Conservation (phyloP, 768 basidiomycete genomes). For the Naganishia randhawae region DNA sequence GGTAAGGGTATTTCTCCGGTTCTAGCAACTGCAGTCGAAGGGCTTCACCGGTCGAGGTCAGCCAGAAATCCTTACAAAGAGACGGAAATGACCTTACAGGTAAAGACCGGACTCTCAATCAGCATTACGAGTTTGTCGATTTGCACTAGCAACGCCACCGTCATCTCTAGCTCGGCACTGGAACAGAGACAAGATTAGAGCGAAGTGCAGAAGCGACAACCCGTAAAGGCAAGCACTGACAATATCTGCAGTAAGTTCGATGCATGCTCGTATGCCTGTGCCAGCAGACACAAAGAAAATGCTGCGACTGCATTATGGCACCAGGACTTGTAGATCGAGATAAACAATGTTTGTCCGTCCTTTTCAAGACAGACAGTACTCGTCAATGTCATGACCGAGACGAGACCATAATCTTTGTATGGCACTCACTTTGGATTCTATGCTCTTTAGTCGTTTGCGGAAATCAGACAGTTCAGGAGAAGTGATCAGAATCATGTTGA, state of each 20-base stretch:
- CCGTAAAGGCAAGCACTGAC: conserved; percentile 55
- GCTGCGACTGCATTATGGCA: conserved; percentile 97
- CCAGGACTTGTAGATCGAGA: conserved; percentile 92
- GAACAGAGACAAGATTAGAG: conserved; percentile 1
- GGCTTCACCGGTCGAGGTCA: conserved; percentile 37
- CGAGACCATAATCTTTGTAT: background rate
- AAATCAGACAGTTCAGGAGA: conserved; percentile 95
- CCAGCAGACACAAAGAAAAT: conserved; percentile 90
- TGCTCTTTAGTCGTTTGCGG: conserved; percentile 80
- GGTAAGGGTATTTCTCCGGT: conserved; percentile 89
- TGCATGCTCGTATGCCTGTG: conserved; percentile 98
- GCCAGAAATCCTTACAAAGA: background rate
- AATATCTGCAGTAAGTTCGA: conserved; percentile 93
- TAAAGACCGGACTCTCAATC: conserved; percentile 97
- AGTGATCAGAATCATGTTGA: conserved; percentile 93
- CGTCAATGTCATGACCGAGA: background rate
- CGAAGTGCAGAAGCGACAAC: background rate
- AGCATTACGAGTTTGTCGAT: conserved; percentile 96
- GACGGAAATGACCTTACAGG: conserved; percentile 60
- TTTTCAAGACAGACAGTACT: conserved; percentile 55
- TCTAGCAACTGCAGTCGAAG: conserved; percentile 87
- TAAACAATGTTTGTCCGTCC: conserved; percentile 95
- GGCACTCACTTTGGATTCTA: conserved; percentile 76
- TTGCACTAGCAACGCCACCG: conserved; percentile 88
- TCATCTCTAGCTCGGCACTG: conserved; percentile 95